Conservation (phyloP, 1,139 yeast species). For the Cylindricascospora bacillispora region DNA sequence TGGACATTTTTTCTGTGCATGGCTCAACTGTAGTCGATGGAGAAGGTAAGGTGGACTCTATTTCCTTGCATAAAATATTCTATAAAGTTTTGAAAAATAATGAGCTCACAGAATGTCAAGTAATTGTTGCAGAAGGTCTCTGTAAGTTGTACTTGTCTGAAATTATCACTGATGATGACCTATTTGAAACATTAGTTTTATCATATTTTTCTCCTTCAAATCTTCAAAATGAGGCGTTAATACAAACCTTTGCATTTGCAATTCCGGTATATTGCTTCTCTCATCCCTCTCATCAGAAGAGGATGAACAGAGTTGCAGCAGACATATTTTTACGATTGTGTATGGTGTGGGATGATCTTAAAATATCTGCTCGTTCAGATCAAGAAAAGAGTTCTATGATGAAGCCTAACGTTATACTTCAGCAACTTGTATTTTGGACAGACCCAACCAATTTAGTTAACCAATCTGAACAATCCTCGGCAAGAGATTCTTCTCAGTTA, state of each 20-base stretch:
- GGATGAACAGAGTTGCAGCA: constrained; percentile 50
- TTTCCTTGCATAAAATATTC: constrained; percentile 50
- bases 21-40: constrained; percentile 57
- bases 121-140: constrained; percentile 75
- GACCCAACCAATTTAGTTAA: constrained; percentile 64
- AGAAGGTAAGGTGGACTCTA: constrained; percentile 51
- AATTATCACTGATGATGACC: constrained; percentile 53
- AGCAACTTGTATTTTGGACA: constrained; percentile 76
- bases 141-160: constrained; percentile 76
- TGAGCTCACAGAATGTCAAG: constrained; percentile 55
- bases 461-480: constrained; percentile 30
- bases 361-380: constrained; percentile 26
- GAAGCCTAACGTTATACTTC: constrained; percentile 49
- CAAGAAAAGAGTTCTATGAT: constrained; percentile 29
- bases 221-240: constrained; percentile 48
- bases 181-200: constrained; percentile 59
- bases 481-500: constrained; percentile 40
- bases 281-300: constrained; percentile 57
- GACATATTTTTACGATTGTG: constrained; percentile 51
- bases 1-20: constrained; percentile 68
- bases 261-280: constrained; percentile 85
- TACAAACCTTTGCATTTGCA: constrained; percentile 78
- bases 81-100: constrained; percentile 50
- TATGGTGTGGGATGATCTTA: constrained; percentile 25
- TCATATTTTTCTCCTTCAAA: constrained; percentile 66